Evolutionary conservation across 352 stramenopile species (phyloP).

Genomic region (Phytophthora pluvialis): DNA sequence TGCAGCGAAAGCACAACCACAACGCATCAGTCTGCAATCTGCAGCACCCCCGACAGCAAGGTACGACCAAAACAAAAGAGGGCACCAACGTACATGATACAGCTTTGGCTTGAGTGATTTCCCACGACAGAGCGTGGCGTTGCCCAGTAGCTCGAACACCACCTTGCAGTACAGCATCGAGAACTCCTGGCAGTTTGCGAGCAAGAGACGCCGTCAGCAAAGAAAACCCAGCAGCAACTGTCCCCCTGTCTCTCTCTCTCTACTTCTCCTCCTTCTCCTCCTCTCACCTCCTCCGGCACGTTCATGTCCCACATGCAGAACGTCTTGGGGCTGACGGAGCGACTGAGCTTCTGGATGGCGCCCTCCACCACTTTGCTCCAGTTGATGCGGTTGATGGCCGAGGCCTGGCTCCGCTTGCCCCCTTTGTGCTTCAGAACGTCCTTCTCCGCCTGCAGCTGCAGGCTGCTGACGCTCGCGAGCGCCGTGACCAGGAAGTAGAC

Average conservation of each 20-base stretch:
- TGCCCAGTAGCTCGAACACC: constrained; percentile 72
- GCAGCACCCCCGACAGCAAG: too few species aligned
- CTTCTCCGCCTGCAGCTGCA: constrained; percentile 62
- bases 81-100: constrained; percentile 54
- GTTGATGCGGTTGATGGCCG: constrained; percentile 51
- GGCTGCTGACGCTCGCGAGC: constrained; percentile 54
- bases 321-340: constrained; percentile 65
- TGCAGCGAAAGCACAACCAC: constrained; percentile 24
- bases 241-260: too few species aligned
- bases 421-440: constrained; percentile 62
- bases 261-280: background rate
- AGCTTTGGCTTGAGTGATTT: constrained; percentile 71
- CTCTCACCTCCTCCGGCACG: constrained; percentile 69
- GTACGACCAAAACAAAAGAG: background rate
- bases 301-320: constrained; percentile 86
- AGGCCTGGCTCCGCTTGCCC: constrained; percentile 50
- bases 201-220: background rate
- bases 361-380: constrained; percentile 75
- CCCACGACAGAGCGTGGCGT: constrained; percentile 62
- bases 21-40: too few species aligned
- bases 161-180: constrained; percentile 76
- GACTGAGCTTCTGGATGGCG: constrained; percentile 60
- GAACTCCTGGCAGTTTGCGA: constrained; percentile 61
- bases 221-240: background rate
- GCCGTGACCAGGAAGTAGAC: constrained; percentile 80